A percentile compares a stretch with the other conserved stretches of the same genome.
phyloP scores from a whole-genome alignment of 2,329 filamentous ascomycete genomes.

The Aspergillus pseudoglaucus region DNA sequence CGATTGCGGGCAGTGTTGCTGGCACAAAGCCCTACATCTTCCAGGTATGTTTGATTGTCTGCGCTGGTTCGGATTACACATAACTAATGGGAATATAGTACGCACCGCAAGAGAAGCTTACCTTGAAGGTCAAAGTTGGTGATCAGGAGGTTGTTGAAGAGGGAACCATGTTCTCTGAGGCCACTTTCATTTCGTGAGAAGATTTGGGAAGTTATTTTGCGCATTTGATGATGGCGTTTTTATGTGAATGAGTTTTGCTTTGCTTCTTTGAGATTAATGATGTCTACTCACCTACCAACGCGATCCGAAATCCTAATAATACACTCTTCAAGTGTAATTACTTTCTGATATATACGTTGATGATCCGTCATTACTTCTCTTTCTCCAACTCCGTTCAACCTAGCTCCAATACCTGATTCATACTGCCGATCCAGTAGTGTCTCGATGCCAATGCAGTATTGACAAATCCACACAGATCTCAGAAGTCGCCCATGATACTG shows the following conservation, averaged over 20 bases:
- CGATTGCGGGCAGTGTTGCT: constrained; percentile 77
- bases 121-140: constrained; percentile 77
- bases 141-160: constrained; percentile 72
- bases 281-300: constrained; percentile 8
- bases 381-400: not conserved
- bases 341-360: not conserved
- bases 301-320: constrained; percentile 12
- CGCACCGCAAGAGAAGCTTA: constrained; percentile 57
- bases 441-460: too few relatives aligned
- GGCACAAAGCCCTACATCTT: constrained; percentile 98
- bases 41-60: constrained; percentile 56
- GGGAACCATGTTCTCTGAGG: constrained; percentile 76
- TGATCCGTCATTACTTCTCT: not conserved
- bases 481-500: too few relatives aligned
- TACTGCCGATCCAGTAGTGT: too few relatives aligned
- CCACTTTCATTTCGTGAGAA: constrained; percentile 80
- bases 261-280: constrained; percentile 18
- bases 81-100: constrained; percentile 51
- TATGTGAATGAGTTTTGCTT: constrained; percentile 21
- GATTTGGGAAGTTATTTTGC: constrained; percentile 15
- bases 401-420: not conserved
- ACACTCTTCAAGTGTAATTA: constrained; percentile 1
- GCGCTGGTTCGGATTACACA: constrained; percentile 1
- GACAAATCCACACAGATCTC: too few relatives aligned
- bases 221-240: constrained; percentile 22